These are phyloP conservation scores for Rhazya stricta DNA, from an alignment of 257 asterid genomes.

Conservation along the genomic window DNA sequence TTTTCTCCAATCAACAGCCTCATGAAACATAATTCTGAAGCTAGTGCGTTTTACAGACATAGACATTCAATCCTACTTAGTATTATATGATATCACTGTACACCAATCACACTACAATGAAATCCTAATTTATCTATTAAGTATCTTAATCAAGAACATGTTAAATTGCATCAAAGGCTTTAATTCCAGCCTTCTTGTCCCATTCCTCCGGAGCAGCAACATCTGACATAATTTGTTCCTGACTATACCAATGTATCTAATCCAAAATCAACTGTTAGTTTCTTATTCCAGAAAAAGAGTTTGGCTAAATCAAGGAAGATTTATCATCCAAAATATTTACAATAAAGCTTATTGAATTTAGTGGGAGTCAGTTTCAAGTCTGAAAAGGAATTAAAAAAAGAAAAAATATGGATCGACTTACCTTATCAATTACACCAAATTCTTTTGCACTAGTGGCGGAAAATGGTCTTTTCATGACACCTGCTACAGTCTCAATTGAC, in stretches of 20 bases:
- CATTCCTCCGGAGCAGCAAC: slow-evolving; percentile 63
- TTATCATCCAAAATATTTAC: not conserved
- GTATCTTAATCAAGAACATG: slow-evolving; percentile 18
- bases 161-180: slow-evolving; percentile 49
- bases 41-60: not conserved
- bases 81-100: too few species aligned
- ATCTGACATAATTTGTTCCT: slow-evolving; percentile 62
- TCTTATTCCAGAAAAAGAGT: not conserved
- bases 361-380: not conserved
- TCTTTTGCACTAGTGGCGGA: slow-evolving; percentile 64
- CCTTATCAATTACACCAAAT: slow-evolving; percentile 88
- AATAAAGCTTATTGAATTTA: not conserved
- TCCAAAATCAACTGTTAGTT: slow-evolving; percentile 22
- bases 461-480: slow-evolving; percentile 59
- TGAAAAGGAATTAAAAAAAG: not conserved
- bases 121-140: slow-evolving; percentile 24
- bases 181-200: slow-evolving; percentile 67
- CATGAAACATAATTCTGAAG: not conserved
- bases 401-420: slow-evolving; percentile 19
- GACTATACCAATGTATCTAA: slow-evolving; percentile 75
- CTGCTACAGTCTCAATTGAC: slow-evolving; percentile 67
- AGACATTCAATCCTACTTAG: not conserved
- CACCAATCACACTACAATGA: too few species aligned
- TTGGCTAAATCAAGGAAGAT: not conserved
- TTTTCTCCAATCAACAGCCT: not conserved